Base-by-base conservation (phyloP, 805 yeast genomes). In the Metschnikowia corniflorae region DNA sequence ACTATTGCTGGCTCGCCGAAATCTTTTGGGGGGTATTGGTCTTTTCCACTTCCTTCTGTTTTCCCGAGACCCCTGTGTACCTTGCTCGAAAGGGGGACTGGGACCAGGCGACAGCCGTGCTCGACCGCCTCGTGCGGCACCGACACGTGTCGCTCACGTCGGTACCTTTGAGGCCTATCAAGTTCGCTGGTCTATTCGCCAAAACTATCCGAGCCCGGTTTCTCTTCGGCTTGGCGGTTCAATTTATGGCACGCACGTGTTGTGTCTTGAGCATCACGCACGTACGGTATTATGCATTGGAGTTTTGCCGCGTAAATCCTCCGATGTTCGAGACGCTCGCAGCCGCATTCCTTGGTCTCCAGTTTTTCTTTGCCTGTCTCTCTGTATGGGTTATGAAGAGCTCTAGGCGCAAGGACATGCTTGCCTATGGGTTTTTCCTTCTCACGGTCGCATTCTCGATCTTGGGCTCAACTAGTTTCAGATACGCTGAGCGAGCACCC, bases 381-480 rank as follows among this genome's bases (percentile, higher is more conserved):
- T 80, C 80, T 2, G 54, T 73, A 1, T 21, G 65, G 6, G 53
- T 65, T 27, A 48, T 75, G 12, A 76, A 72, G 43, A 57, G 54
- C 20, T 54, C 72, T 32, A 56, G 73, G 51, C 60, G 81, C 36
- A 73, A 71, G 40, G 77, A 71, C 44, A 56, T 65, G 6, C 51
- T 74, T 15, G 58, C 68, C 0, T 68, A 64, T 46, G 82, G 80
- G 1, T 44, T 65, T 18, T 27, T 54, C 14, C 49, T 68, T 1
- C 50, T 73, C 18, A 63, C 71, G 0, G 5, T 55, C 2, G 51
- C 70, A 6, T 68, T 65, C 47, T 34, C 51, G 0, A 35, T 60
- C 0, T 57, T 73, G 27, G 68, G 68, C 7, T 35, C 43, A 1
- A 31, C 70, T 1, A 61, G 71, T 67, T 59, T 57, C 0, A 21